These are phyloP conservation scores for Pythium aristosporum DNA, from an alignment of 352 stramenopile species.

Conservation along the genomic window DNA sequence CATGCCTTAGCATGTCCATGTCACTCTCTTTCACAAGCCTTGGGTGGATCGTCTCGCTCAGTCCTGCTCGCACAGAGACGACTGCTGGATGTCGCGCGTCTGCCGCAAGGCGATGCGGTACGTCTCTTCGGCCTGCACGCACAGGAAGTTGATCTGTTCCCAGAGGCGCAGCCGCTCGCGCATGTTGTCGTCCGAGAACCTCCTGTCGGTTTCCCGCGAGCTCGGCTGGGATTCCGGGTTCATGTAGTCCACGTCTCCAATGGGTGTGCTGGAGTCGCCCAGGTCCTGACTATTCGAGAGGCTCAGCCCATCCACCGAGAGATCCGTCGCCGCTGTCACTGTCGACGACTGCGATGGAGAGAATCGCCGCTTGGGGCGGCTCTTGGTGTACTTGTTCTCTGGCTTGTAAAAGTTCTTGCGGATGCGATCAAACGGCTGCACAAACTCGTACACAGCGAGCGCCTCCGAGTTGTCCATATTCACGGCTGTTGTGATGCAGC, in stretches of 20 bases:
- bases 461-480: conserved; percentile 2
- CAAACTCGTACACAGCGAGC: conserved; percentile 19
- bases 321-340: neutral
- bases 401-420: neutral
- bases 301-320: neutral
- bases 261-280: neutral
- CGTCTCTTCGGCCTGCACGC: conserved; percentile 11
- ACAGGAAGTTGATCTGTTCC: conserved; percentile 15
- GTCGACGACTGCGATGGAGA: neutral
- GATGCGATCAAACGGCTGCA: conserved; percentile 13
- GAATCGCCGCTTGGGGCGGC: neutral
- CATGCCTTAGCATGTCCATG: no score
- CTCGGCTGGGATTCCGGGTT: neutral
- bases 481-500: conserved; percentile 10
- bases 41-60: neutral
- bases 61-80: neutral
- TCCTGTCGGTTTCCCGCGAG: conserved; percentile 1
- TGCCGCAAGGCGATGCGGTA: conserved; percentile 6
- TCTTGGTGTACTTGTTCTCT: no score
- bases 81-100: conserved; percentile 1
- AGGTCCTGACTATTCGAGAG: neutral
- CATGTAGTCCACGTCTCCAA: neutral
- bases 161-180: conserved; percentile 1
- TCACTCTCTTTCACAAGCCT: no score
- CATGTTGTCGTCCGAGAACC: conserved; percentile 4